Evolutionary conservation across 345 rosid genomes (phyloP).

Genomic region (Xanthoceras sorbifolium): DNA sequence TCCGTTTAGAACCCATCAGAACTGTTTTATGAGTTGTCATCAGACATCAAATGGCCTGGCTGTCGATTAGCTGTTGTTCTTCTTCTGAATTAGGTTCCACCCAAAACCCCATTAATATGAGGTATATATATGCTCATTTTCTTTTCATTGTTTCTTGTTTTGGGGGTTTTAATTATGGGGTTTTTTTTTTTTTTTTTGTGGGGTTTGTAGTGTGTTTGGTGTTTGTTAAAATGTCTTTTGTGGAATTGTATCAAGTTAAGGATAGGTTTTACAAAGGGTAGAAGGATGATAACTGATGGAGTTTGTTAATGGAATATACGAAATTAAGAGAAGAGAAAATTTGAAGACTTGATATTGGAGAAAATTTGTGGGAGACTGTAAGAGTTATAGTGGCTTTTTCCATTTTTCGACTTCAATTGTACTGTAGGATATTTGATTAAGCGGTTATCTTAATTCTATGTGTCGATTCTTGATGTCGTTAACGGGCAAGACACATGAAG

Average conservation of each 20-base stretch:
- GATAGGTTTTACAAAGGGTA: neutral
- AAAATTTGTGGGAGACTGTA: neutral
- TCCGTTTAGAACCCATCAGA: slow-evolving; percentile 32
- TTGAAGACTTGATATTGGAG: neutral
- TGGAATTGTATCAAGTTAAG: slow-evolving; percentile 19
- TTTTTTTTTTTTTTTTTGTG: too few species aligned
- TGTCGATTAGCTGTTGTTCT: slow-evolving; percentile 49
- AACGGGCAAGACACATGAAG: neutral
- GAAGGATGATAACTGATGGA: neutral
- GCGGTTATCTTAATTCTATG: neutral
- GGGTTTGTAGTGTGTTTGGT: slow-evolving; percentile 18
- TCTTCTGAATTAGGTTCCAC: slow-evolving; percentile 49
- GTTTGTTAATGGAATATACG: neutral
- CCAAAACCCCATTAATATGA: slow-evolving; percentile 47
- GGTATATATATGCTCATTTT: slow-evolving; percentile 30
- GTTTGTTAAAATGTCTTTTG: slow-evolving; percentile 49
- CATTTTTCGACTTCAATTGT: neutral
- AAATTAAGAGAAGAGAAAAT: neutral
- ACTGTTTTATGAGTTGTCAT: slow-evolving; percentile 19
- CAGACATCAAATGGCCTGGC: slow-evolving; percentile 35
- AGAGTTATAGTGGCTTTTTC: neutral
- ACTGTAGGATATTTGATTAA: neutral
- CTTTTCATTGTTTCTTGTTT: neutral
- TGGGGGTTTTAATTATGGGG: neutral
- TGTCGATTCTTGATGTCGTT: neutral